Evolutionary conservation across 2,329 filamentous ascomycete species (phyloP).

Genomic region (Ophiostoma sp.): DNA sequence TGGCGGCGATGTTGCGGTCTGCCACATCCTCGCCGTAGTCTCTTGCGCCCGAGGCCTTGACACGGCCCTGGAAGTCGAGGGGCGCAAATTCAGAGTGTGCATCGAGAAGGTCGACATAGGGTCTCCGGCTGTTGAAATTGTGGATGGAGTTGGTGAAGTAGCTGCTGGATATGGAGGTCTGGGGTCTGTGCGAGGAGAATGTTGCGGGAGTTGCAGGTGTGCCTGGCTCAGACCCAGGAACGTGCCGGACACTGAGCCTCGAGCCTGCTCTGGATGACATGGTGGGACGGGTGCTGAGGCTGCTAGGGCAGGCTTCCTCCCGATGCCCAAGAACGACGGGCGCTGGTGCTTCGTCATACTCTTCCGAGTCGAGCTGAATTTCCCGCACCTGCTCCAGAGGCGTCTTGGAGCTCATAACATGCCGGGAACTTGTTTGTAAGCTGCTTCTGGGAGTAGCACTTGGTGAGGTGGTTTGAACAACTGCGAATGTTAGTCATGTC

Average conservation of each 20-base stretch:
- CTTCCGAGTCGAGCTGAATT: not conserved
- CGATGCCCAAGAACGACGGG: constrained; percentile 34
- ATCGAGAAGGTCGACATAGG: constrained; percentile 52
- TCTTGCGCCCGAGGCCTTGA: constrained; percentile 47
- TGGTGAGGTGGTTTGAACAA: constrained; percentile 17
- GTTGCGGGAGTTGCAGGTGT: not conserved
- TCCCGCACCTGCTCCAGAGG: not conserved
- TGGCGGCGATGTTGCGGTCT: constrained; percentile 51
- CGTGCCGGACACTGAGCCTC: not conserved
- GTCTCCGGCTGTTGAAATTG: not conserved
- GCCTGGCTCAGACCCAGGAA: not conserved
- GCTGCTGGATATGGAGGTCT: constrained; percentile 20
- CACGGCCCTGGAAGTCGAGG: constrained; percentile 44
- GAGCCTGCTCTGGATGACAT: constrained; percentile 31
- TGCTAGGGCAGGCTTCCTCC: constrained; percentile 29
- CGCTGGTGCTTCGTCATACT: constrained; percentile 29
- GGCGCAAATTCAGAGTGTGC: constrained; percentile 50
- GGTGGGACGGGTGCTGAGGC: constrained; percentile 32
- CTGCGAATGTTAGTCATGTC: constrained; percentile 10
- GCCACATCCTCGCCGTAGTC: constrained; percentile 62
- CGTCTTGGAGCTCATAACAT: not conserved
- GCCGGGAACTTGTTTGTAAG: not conserved
- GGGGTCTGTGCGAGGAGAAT: constrained; percentile 4
- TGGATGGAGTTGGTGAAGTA: not conserved
- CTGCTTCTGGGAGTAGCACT: not conserved